Base-by-base conservation (phyloP, 2,329 filamentous ascomycete species). In the Xylaria digitata region DNA sequence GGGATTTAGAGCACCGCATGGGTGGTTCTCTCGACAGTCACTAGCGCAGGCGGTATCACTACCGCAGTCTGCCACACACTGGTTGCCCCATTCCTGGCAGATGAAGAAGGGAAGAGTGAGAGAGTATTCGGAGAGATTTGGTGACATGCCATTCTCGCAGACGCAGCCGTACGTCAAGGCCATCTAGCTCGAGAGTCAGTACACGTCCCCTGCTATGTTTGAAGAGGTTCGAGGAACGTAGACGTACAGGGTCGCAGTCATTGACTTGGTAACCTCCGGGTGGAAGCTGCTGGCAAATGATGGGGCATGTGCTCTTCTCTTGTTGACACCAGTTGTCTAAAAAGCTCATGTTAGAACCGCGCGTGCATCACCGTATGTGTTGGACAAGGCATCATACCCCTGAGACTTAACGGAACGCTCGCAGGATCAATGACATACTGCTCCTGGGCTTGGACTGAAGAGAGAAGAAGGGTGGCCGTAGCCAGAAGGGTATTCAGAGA, bases 81-180 rank as follows among this genome's bases (percentile, higher is more conserved):
- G 87, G 77, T 82, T 88, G 73, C 87, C 90, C 85, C 86, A 93
- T 80, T 91, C 85, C 53, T 84, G 85, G 85, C 92, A 96, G 73
- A 89, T 85, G 81, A 89, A 92, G 85, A 88, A 95, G 40, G 92
- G 92, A 30, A 96, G 83, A 1, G 92, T 94, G 73, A 93, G 85
- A 21, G 89, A 90, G 85, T 91, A 96, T 80, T 94, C 86, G 75
- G 90, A 88, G 55, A 92, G 80, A 80, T 94, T 94, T 72, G 92
- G 92, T 59, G 85, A 80, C 68, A 85, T 77, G 76, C 87, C 86
- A 76, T 91, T 84, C 69, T 85, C 84, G 82, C 92, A 96, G 72
- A 93, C 82, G 78, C 92, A 96, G 70, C 84, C 83, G 80, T 90
- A 95, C n/a, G 81, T 84, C 56, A 95, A 84, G 21, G 83, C 81